Evolutionary conservation across 164 flowering plant genomes (phyloP).

Genomic region (Cinnamomum chago): DNA sequence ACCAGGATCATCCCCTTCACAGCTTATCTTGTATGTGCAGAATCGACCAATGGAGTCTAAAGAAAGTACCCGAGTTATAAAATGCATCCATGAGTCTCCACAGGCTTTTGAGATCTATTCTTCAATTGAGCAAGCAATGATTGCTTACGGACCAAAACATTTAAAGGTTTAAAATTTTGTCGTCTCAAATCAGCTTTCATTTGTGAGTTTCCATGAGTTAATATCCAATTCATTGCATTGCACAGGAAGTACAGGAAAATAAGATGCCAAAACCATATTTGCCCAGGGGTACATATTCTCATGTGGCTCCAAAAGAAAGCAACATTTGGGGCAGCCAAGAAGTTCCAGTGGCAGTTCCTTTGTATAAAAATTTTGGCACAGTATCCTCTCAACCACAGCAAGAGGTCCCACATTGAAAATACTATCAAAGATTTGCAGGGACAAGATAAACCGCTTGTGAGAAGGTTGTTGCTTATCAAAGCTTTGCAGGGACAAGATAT

Average conservation of each 20-base stretch:
- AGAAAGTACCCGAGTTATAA: slow-evolving; percentile 66
- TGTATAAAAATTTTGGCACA: slow-evolving; percentile 63
- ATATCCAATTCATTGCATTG: neutral
- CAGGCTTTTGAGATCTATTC: slow-evolving; percentile 75
- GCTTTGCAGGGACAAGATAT: neutral
- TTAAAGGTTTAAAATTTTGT: slow-evolving; percentile 48
- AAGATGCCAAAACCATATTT: slow-evolving; percentile 85
- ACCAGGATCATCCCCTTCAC: slow-evolving; percentile 62
- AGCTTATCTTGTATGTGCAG: slow-evolving; percentile 56
- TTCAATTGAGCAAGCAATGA: slow-evolving; percentile 72
- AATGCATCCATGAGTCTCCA: slow-evolving; percentile 66
- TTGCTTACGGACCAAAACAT: slow-evolving; percentile 63
- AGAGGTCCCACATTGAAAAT: neutral
- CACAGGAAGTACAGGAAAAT: slow-evolving; percentile 56
- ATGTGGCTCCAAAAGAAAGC: slow-evolving; percentile 35
- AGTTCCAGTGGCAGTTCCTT: slow-evolving; percentile 43
- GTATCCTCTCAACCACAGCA: slow-evolving; percentile 5
- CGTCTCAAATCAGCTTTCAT: neutral
- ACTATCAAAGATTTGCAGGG: neutral
- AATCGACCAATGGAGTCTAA: slow-evolving; percentile 49
- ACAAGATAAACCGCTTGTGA: too few relatives aligned
- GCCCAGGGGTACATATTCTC: slow-evolving; percentile 34
- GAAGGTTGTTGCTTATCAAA: too few relatives aligned
- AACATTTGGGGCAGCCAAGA: slow-evolving; percentile 51
- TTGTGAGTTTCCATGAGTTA: neutral